Evolutionary conservation across 2,329 filamentous ascomycete species (phyloP).

Genomic region (Cladosporium colombiae): DNA sequence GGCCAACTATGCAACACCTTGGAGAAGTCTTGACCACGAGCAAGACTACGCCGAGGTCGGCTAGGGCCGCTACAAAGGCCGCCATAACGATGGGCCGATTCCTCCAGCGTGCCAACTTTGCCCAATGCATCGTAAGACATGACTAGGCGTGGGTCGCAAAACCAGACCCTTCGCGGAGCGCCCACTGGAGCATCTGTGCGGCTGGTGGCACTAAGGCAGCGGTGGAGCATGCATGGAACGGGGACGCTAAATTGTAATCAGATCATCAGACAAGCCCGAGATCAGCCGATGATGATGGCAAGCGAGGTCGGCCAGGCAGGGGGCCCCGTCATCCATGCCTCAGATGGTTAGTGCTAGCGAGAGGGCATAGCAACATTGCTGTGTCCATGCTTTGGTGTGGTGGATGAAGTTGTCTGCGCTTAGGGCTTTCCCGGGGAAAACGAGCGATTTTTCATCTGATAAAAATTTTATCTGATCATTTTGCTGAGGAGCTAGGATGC

Average conservation of each 20-base stretch:
- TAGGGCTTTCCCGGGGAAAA: constrained; percentile 3
- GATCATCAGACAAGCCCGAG: constrained; percentile 18
- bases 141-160: constrained; percentile 15
- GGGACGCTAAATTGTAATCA: constrained; percentile 17
- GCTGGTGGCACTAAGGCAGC: constrained; percentile 1
- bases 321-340: neutral
- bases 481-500: neutral
- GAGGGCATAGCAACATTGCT: neutral
- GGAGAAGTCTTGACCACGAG: constrained; percentile 14
- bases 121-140: constrained; percentile 15
- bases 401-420: neutral
- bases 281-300: constrained; percentile 11
- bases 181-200: constrained; percentile 11
- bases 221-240: constrained; percentile 12
- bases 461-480: constrained; percentile 19
- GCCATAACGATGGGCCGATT: constrained; percentile 17
- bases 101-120: neutral
- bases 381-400: neutral
- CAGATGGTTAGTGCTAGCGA: constrained; percentile 10
- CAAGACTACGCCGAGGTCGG: constrained; percentile 17
- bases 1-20: neutral
- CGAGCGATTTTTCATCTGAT: constrained; percentile 5
- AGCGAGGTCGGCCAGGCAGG: constrained; percentile 13
- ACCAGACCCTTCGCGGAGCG: constrained; percentile 9
- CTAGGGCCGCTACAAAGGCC: constrained; percentile 1